phyloP scores from a whole-genome alignment of 495 filamentous ascomycete genomes.

The Letharia columbiana region DNA sequence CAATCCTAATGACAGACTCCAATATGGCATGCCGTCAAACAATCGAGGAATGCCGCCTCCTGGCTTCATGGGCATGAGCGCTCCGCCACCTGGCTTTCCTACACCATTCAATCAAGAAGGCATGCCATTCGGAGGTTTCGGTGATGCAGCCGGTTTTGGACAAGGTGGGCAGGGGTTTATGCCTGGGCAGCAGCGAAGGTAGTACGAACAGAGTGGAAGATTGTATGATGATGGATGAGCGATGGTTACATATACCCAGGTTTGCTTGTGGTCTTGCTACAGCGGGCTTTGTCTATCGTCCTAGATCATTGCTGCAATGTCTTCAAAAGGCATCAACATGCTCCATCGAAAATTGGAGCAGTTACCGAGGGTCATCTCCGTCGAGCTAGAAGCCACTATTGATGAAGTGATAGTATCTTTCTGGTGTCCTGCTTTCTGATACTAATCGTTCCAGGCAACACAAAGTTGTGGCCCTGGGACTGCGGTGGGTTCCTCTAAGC shows the following conservation, averaged over 20 bases:
- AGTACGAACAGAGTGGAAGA: constrained; percentile 3
- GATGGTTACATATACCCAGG: constrained; percentile 21
- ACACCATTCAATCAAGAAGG: constrained; percentile 40
- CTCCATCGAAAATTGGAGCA: not conserved
- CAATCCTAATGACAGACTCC: constrained; percentile 26
- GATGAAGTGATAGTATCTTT: not conserved
- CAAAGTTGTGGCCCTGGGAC: not conserved
- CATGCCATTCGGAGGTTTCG: constrained; percentile 11
- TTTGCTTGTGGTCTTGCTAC: constrained; percentile 13
- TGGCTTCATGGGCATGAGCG: constrained; percentile 35
- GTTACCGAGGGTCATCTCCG: not conserved
- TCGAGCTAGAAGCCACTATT: not conserved
- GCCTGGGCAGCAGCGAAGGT: constrained; percentile 17
- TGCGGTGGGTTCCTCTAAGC: not conserved
- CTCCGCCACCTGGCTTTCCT: constrained; percentile 39
- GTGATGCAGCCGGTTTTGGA: constrained; percentile 14
- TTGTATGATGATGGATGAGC: constrained; percentile 12
- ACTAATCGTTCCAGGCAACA: not conserved
- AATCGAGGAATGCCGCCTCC: constrained; percentile 44
- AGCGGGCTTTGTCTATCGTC: constrained; percentile 2
- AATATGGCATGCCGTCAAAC: constrained; percentile 16
- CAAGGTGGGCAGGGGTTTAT: constrained; percentile 11
- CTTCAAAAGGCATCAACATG: not conserved
- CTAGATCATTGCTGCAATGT: not conserved
- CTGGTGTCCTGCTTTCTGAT: not conserved